A percentile compares a stretch with the other conserved stretches of the same genome.
Evolutionary conservation across 805 yeast species (phyloP).

Genomic region (Zygoascus bituminiphila): DNA sequence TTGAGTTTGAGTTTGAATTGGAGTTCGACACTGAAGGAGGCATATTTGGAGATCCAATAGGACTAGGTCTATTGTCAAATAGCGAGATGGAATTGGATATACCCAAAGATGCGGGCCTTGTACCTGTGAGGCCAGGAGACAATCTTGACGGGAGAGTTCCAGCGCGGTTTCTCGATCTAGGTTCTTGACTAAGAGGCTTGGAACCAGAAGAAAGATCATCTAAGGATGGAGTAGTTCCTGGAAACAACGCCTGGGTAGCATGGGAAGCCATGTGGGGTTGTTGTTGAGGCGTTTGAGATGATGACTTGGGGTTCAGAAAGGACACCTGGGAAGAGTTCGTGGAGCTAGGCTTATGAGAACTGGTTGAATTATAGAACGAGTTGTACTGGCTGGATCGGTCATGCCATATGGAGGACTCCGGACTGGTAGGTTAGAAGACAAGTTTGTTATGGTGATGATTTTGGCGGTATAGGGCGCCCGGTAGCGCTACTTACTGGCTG

Average conservation of each 20-base stretch:
- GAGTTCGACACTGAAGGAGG: no score
- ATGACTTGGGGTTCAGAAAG: conserved; percentile 7
- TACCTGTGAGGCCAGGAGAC: conserved; percentile 22
- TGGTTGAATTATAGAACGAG: neutral
- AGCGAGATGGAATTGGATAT: neutral
- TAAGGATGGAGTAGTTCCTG: neutral
- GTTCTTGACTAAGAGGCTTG: no score
- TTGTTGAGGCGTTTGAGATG: neutral
- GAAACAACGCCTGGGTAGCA: no score
- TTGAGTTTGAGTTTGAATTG: no score
- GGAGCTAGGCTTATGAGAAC: neutral
- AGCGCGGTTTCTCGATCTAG: conserved; percentile 61
- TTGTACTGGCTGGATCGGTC: neutral
- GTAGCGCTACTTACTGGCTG: conserved; percentile 5
- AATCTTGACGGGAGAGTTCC: conserved; percentile 71
- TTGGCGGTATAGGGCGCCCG: neutral
- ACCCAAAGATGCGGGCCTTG: neutral
- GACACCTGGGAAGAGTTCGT: conserved; percentile 1
- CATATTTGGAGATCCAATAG: conserved; percentile 13
- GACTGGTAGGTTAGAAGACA: neutral
- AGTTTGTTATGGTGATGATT: neutral
- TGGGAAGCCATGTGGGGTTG: neutral
- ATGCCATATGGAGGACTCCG: neutral
- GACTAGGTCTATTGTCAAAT: conserved; percentile 13
- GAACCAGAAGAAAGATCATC: neutral